Evolutionary conservation across 768 basidiomycete species (phyloP).

Genomic region (Pleurotus giganteus): DNA sequence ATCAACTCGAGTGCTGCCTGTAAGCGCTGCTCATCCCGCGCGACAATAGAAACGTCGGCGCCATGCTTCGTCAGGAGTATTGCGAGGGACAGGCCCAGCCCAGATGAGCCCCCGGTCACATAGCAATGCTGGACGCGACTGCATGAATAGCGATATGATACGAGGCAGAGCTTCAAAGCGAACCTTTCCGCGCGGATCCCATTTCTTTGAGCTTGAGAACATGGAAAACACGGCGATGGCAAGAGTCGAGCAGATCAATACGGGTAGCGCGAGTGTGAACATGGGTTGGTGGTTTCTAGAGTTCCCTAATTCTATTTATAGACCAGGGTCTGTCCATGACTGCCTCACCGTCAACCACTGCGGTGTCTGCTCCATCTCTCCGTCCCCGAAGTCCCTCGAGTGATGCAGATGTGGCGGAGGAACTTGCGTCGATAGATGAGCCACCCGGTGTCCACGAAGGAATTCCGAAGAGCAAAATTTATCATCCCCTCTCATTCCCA

Average conservation of each 20-base stretch:
- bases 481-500: slow-evolving; percentile 56
- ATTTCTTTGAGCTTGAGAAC: slow-evolving; percentile 30
- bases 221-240: slow-evolving; percentile 14
- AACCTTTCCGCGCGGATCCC: slow-evolving; percentile 44
- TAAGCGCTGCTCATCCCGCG: slow-evolving; percentile 53
- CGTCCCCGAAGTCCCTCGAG: not conserved
- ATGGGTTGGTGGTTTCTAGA: not conserved
- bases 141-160: not conserved
- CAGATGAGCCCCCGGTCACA: slow-evolving; percentile 70
- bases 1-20: slow-evolving; percentile 50
- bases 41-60: slow-evolving; percentile 70
- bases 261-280: not conserved
- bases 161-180: slow-evolving; percentile 2
- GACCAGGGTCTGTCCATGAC: not conserved
- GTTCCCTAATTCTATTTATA: not conserved
- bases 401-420: slow-evolving; percentile 15
- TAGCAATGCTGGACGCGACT: slow-evolving; percentile 58
- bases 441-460: slow-evolving; percentile 29
- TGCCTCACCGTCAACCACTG: not conserved
- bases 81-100: slow-evolving; percentile 66
- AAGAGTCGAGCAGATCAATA: slow-evolving; percentile 3
- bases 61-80: slow-evolving; percentile 55
- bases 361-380: not conserved
- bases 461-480: slow-evolving; percentile 29
- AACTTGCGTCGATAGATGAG: slow-evolving; percentile 33